Evolutionary conservation across 1,284 basidiomycete species (phyloP).

Genomic region (Vanrija humicola): DNA sequence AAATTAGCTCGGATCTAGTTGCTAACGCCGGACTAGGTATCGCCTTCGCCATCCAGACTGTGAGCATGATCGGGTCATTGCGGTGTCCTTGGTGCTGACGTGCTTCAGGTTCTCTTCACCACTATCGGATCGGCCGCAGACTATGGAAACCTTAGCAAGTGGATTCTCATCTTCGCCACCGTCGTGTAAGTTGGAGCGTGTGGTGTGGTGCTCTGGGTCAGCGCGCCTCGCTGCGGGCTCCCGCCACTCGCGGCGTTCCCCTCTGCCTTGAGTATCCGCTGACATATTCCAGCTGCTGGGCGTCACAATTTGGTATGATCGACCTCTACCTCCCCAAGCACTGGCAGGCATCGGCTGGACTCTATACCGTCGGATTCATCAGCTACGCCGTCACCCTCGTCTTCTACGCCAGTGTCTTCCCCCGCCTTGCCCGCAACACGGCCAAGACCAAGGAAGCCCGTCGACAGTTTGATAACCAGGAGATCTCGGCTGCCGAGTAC

Average conservation of each 20-base stretch:
- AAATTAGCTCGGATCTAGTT: constrained; percentile 26
- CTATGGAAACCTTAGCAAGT: constrained; percentile 69
- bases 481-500: constrained; percentile 61
- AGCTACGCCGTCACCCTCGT: constrained; percentile 42
- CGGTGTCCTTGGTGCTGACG: constrained; percentile 53
- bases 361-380: constrained; percentile 70
- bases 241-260: no score
- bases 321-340: constrained; percentile 52
- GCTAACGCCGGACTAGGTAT: background rate
- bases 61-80: constrained; percentile 57
- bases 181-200: constrained; percentile 32
- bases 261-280: no score
- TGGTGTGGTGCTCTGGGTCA: no score
- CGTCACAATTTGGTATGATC: constrained; percentile 68
- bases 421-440: constrained; percentile 73
- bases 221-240: no score
- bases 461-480: constrained; percentile 58
- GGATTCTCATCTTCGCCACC: constrained; percentile 65
- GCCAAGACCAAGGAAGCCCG: constrained; percentile 58
- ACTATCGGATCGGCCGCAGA: constrained; percentile 75
- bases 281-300: constrained; percentile 57
- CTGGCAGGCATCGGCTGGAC: constrained; percentile 67
- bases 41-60: constrained; percentile 56
- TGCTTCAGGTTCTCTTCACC: constrained; percentile 74
- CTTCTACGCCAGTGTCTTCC: constrained; percentile 76